Evolutionary conservation across 495 filamentous ascomycete genomes (phyloP), one percentile per base, ranked within the genome.

Genomic region (Xylaria intraflava): DNA sequence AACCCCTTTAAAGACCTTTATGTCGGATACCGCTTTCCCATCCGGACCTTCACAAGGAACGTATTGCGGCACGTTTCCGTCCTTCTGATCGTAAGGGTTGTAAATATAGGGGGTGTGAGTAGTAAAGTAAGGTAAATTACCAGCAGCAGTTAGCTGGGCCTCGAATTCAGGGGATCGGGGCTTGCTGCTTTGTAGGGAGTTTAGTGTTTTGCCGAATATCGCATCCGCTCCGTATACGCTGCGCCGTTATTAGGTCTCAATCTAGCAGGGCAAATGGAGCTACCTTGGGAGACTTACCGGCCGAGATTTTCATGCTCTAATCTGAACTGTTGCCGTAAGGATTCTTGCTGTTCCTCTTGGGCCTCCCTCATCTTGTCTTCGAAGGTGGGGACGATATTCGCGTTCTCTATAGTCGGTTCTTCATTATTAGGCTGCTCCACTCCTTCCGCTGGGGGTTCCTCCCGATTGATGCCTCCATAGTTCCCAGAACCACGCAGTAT

Each of bases 1-100:
- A 2, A 85, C 76, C 1, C 89, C 90, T 49, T 73, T 69, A 51
- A 75, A 80, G 24, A 75, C 77, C 12, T 58, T 48, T 9, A 76
- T 64, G 33, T 76, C 72, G 22, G 66, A 62, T 19, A 62, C 48
- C 12, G 20, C 24, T 9, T 52, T 26, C 8, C 70, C 72, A 2
- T 43, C 55, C 7, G 72, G 69, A 6, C 71, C 72, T 16, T 61
- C 49, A 50, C 73, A 76, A 19, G 69, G 58, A 1, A 65, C 69
- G 8, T 53, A 56, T 2, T 24, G 31, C 7, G 56, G 31, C 19
- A 54, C 47, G 68, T 69, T 75, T 1, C 54, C 56, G 1, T 65
- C 56, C 44, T 74, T 73, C 58, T 77, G 74, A 14, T 72, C 65
- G 53, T 79, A 80, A 0, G 76, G 76, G 49, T 75, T 71, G 58